Evolutionary conservation across 2,329 filamentous ascomycete genomes (phyloP).

Genomic region (Apiospora malaysiana): DNA sequence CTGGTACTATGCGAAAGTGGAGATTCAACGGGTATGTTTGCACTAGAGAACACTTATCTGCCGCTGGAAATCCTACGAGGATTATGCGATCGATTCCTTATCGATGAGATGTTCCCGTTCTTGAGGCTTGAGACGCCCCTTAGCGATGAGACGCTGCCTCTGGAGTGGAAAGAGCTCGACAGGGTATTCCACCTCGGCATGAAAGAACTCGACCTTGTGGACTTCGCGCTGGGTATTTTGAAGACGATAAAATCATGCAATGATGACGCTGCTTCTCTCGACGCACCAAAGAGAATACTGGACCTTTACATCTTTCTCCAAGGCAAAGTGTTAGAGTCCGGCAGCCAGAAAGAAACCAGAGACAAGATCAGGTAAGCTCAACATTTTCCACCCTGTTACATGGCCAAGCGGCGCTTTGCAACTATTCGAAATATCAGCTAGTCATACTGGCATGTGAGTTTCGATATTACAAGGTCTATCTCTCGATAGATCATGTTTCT

Average conservation of each 20-base stretch:
- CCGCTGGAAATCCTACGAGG: background rate
- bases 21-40: background rate
- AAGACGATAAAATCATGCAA: background rate
- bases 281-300: background rate
- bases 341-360: background rate
- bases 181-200: background rate
- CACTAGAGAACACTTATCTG: background rate
- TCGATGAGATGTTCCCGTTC: background rate
- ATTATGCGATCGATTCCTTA: conserved; percentile 1
- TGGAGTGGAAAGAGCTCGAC: background rate
- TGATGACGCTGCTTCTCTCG: background rate
- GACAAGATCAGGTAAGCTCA: background rate
- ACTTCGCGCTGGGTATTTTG: background rate
- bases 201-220: conserved; percentile 8
- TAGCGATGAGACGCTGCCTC: background rate
- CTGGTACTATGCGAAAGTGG: background rate
- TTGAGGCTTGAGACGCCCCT: background rate
- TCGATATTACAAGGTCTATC: background rate
- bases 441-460: background rate
- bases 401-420: conserved; percentile 1
- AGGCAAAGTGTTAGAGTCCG: background rate
- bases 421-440: background rate
- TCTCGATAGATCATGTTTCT: background rate
- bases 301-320: background rate
- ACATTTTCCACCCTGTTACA: background rate